Evolutionary conservation across 805 yeast species (phyloP), one percentile per base, ranked within the genome.

Genomic region (Lachancea meyersii): DNA sequence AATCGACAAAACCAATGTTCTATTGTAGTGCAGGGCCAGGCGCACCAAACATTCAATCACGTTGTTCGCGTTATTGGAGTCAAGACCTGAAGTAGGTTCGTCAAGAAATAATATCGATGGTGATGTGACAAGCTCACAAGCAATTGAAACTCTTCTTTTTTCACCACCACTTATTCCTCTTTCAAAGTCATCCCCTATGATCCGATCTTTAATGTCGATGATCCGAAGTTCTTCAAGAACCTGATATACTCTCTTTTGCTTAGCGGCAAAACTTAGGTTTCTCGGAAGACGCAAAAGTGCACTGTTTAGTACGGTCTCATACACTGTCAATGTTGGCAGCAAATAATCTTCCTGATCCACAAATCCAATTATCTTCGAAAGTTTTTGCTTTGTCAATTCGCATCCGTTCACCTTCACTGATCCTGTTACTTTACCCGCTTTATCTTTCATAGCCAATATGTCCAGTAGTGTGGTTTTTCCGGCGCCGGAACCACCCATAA

Each of bases 401-500:
- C 48, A 40, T 2, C 97, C 97, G 61, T 93, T 93, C 18, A 88
- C 76, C 51, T 71, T 76, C 10, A 91, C 76, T 1, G 67, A 58
- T n/a, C 96, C 97, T 1, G 68, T 52, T 8, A 78, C 72, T 1
- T 50, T 48, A 2, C 98, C 98, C 26, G 80, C 73, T 57, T 91
- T 93, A 57, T 80, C 76, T 58, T 91, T 93, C 36, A 82, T 84
- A 0, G 97, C 97, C 43, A 93, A 68, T 46, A 93, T 88, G 58
- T 93, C 98, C 40, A 93, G 68, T 33, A 93, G 66, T 0, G 98
- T 91, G 1, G 98, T 91, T 60, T 93, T 93, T 40, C 98, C 98
- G 11, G 98, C 97, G 38, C 98, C 98, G 0, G 97, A 89, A 1
- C 97, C 97, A 34, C 98, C 98, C 95, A 93, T 86, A 32, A 93